Conservation (phyloP, 805 yeast genomes). For the Sugiyamaella qingdaonensis region DNA sequence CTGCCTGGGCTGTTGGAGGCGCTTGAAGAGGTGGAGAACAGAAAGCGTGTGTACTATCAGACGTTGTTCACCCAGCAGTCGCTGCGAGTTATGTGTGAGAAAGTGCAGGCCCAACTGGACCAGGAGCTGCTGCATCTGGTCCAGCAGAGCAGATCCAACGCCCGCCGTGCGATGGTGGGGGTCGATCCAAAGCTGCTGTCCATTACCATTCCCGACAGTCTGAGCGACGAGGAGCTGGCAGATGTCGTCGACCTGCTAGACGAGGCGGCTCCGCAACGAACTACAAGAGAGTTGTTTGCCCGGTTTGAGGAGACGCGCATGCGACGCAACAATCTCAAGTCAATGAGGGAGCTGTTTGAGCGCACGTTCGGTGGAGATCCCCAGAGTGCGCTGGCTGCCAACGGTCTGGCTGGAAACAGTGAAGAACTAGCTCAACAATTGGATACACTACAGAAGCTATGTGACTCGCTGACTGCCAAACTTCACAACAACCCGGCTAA, state of each 20-base stretch:
- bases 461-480: background rate
- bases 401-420: background rate
- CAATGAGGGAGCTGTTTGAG: background rate
- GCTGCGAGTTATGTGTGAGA: background rate
- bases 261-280: background rate
- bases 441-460: background rate
- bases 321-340: background rate
- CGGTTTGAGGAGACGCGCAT: background rate
- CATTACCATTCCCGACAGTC: background rate
- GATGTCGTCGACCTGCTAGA: background rate
- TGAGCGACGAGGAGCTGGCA: background rate
- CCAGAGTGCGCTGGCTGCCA: background rate
- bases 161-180: background rate
- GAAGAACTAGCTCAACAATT: background rate
- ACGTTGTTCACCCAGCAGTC: conserved; percentile 13
- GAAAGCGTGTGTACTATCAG: conserved; percentile 3
- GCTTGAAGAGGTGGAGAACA: conserved; percentile 9
- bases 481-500: background rate
- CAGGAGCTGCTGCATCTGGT: background rate
- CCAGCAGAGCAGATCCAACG: background rate
- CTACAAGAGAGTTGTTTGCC: background rate
- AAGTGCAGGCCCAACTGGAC: background rate
- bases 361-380: background rate
- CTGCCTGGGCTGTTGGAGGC: background rate
- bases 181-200: background rate